Percentiles rank a stretch among this genome's conserved stretches.
Conservation (phyloP, 2,329 filamentous ascomycete genomes). For the Pseudocercospora fuligena region DNA sequence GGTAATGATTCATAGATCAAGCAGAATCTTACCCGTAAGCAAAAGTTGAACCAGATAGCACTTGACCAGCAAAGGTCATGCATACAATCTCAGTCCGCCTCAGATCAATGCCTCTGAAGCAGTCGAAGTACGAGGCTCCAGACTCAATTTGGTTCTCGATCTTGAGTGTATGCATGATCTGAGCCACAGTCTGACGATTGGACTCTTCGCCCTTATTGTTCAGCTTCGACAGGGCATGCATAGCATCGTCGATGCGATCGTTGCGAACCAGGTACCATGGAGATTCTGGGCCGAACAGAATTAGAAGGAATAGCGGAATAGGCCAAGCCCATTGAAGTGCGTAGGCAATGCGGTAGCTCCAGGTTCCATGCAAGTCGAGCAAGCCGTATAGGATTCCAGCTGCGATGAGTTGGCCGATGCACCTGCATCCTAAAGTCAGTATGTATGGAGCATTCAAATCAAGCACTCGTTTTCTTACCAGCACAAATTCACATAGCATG, state of each 20-base stretch:
- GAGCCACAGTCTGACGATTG: conserved; percentile 40
- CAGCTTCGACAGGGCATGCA: conserved; percentile 37
- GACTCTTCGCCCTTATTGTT: conserved; percentile 27
- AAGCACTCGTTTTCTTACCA: conserved; percentile 36
- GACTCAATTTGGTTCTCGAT: conserved; percentile 43
- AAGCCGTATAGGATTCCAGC: conserved; percentile 39
- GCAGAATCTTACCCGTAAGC: conserved; percentile 15
- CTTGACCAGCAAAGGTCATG: conserved; percentile 46
- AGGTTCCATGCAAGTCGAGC: conserved; percentile 28
- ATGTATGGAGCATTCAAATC: neutral
- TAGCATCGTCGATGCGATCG: conserved; percentile 39
- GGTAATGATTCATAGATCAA: neutral
- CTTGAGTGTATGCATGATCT: conserved; percentile 41
- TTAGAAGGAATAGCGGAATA: conserved; percentile 35
- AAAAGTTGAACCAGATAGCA: conserved; percentile 38
- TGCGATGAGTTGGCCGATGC: conserved; percentile 52
- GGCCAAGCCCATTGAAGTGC: conserved; percentile 46
- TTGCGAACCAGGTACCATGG: conserved; percentile 42
- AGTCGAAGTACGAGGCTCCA: conserved; percentile 41
- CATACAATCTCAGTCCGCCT: conserved; percentile 48
- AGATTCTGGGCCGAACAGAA: conserved; percentile 35
- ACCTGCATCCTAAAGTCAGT: neutral
- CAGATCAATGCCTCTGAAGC: conserved; percentile 46
- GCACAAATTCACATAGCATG: conserved; percentile 56
- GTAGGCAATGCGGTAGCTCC: conserved; percentile 47